phyloP scores from a whole-genome alignment of 176 grass and related monocot species.

The Otatea glauca region DNA sequence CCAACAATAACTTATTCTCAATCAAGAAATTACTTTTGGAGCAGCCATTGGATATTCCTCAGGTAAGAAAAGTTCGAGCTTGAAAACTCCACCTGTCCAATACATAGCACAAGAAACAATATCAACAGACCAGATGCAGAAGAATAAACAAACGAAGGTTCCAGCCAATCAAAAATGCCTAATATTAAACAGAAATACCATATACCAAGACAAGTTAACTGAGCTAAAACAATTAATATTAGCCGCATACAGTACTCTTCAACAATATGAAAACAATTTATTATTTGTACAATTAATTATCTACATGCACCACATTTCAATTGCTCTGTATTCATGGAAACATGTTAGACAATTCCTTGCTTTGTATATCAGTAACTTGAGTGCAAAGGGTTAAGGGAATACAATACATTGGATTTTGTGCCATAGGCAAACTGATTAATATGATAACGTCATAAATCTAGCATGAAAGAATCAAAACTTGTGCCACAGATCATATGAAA shows the following conservation, averaged over 20 bases:
- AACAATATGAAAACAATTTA: neutral
- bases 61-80: conserved; percentile 93
- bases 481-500: neutral
- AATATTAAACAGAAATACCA: neutral
- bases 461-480: neutral
- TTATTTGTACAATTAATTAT: neutral
- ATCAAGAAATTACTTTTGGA: conserved; percentile 70
- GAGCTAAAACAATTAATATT: neutral
- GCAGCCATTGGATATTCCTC: conserved; percentile 98
- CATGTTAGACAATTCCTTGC: neutral
- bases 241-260: neutral
- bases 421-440: neutral
- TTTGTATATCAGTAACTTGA: neutral
- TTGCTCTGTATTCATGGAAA: neutral
- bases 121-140: conserved; percentile 22
- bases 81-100: conserved; percentile 82
- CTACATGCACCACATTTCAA: neutral
- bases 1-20: neutral
- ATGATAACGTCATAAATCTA: neutral
- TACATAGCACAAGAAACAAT: conserved; percentile 29
- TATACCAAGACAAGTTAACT: neutral
- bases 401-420: neutral
- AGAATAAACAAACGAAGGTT: conserved; percentile 10
- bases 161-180: neutral
- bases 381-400: neutral